Base-by-base conservation (phyloP, 164 flowering plant genomes). In the Magnolia officinalis region DNA sequence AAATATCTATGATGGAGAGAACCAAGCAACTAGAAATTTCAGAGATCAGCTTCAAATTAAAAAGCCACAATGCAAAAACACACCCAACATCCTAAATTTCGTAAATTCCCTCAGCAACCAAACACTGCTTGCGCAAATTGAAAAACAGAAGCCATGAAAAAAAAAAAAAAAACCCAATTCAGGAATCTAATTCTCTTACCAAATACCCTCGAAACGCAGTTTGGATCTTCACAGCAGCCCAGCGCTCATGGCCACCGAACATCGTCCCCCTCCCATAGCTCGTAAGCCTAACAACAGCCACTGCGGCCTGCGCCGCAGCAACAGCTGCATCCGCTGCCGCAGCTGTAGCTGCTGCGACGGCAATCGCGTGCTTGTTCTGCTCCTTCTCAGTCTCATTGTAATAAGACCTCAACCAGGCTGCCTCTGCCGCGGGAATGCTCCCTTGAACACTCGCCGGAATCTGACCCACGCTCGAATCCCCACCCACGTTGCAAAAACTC, bases 291-390 rank as follows among this genome's bases (percentile, higher is more conserved):
- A 93, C 96, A 13, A 93, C 97, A 1, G 90, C 94, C 10, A 80
- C 96, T 0, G 98, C 99, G 1, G 98, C 98, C 74, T 90, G 92
- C 0, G 99, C 99, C 0, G 98, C 99, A 1, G 94, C 97, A 0
- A 93, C 96, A 0, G 97, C 97, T 0, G 97, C 98, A 75, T 92
- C 98, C 1, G 98, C 98, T 0, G 98, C 98, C 0, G 97, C 97
- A 0, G 99, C 97, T 0, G 99, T 93, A 20, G 98, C 99, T 2
- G 98, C 99, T 0, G 99, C 99, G 51, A 95, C 98, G 0, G 98
- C 99, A 74, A 93, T 91, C 2, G 99, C 98, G 78, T 95, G 98
- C 86, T 88, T 92, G 84, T 74, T 92, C 84, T 90, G 97, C 76
- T 92, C 94, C 69, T 86, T 85, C 73, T 91, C 94, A 0, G 81